Base-by-base conservation (phyloP, 345 rosid species). In the Lenwebbia sp. region DNA sequence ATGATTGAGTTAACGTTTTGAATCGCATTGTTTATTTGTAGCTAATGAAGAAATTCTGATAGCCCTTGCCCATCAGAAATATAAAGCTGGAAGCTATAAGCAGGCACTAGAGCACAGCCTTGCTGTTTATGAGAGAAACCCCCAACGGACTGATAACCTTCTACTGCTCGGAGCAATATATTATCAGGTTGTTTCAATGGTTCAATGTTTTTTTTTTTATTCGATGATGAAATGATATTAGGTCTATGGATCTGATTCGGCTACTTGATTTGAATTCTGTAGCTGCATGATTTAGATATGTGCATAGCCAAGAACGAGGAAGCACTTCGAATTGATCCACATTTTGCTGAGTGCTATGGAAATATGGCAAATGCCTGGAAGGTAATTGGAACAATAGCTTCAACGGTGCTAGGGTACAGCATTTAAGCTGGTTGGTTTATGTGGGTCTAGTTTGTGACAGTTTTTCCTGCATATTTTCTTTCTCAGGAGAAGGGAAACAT, bases 311-410 rank as follows among this genome's bases (percentile, higher is more conserved):
- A 93, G 90, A 98, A 98, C 86, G 97, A 98, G 89, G 99, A 98
- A 92, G 99, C 99, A 70, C 97, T 98, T 89, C 93, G 91, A 70
- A 90, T 96, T 78, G 96, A 96, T 56, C 99, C 99, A 51, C 97
- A 89, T 83, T 98, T 96, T 89, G 99, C 99, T 25, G 99, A 98
- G 93, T 98, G 99, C 89, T 98, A 95, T 89, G 99, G 99, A 70
- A 98, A 98, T 90, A 95, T 95, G 98, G 99, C 99, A 85, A 98
- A 98, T 88, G 99, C 99, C 47, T 95, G 98, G 98, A 98, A 98
- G 99, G 99, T 94, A 90, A 85, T 62, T 75, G 65, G 15, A 44
- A 55, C 26, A 81, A 54, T 78, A 49, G 56, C 2, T 56, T 70
- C 81, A 1, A 33, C 25, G 11, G 76, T 22, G 51, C 82, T 60